Conservation (phyloP, 140 eudicot genomes). For the Flaveria floridana region DNA sequence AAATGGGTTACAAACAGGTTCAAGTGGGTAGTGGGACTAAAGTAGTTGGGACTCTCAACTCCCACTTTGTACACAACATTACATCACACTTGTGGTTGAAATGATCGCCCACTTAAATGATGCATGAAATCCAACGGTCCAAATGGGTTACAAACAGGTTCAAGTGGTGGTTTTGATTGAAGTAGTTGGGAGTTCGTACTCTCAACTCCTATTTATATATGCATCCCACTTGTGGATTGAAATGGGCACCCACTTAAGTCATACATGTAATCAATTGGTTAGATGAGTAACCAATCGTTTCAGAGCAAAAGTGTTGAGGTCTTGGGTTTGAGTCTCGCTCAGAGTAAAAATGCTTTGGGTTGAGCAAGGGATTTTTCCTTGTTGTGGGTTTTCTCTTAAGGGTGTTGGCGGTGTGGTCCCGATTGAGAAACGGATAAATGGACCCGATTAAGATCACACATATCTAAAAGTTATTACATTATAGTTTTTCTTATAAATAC, state of each 20-base stretch:
- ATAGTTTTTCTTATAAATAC: not conserved
- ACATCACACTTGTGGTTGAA: constrained; percentile 3
- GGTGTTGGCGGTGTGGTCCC: too few relatives aligned
- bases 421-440: too few relatives aligned
- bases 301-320: too few relatives aligned
- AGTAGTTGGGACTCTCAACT: not conserved
- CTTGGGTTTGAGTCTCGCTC: too few relatives aligned
- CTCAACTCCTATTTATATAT: too few relatives aligned
- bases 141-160: constrained; percentile 8
- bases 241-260: not conserved
- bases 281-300: too few relatives aligned
- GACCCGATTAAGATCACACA: too few relatives aligned
- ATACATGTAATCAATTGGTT: not conserved
- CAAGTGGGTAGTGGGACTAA: not conserved
- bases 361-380: too few relatives aligned
- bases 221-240: not conserved
- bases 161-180: not conserved
- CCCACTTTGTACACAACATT: not conserved
- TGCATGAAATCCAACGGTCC: not conserved
- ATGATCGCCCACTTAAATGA: not conserved
- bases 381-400: too few relatives aligned
- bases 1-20: not conserved
- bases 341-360: too few relatives aligned
- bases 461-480: not conserved
- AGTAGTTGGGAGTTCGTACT: too few relatives aligned